These are phyloP conservation scores for Panaeolus cyanescens DNA, from an alignment of 768 basidiomycete genomes.

Conservation along the genomic window DNA sequence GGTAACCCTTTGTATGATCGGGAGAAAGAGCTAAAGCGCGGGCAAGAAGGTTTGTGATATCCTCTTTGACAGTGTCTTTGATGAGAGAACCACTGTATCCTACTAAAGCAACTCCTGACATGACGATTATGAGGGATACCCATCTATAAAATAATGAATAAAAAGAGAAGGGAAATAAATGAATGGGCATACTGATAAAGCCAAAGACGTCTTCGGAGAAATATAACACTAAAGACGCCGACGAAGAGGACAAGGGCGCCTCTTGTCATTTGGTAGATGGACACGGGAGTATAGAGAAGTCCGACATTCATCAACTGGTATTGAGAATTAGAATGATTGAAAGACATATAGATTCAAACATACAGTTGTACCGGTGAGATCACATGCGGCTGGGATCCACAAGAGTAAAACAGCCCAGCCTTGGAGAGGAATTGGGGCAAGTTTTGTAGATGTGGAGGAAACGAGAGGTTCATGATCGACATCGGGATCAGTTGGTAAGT, in stretches of 20 bases:
- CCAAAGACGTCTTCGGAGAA: slow-evolving; percentile 84
- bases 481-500: slow-evolving; percentile 54
- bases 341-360: slow-evolving; percentile 32
- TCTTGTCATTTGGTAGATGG: slow-evolving; percentile 96
- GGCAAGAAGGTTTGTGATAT: slow-evolving; percentile 31
- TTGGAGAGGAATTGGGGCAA: slow-evolving; percentile 45
- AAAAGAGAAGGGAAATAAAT: slow-evolving; percentile 9
- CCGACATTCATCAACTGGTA: slow-evolving; percentile 89
- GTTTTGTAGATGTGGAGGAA: slow-evolving; percentile 28
- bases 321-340: slow-evolving; percentile 13
- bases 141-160: slow-evolving; percentile 55
- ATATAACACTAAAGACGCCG: slow-evolving; percentile 86
- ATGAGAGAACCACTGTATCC: slow-evolving; percentile 89
- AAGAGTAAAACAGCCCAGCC: slow-evolving; percentile 77
- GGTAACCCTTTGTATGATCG: slow-evolving; percentile 29
- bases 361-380: slow-evolving; percentile 90
- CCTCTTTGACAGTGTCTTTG: slow-evolving; percentile 67
- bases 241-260: slow-evolving; percentile 95
- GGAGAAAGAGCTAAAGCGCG: slow-evolving; percentile 27
- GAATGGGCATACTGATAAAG: slow-evolving; percentile 70
- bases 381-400: slow-evolving; percentile 88
- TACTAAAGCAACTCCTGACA: slow-evolving; percentile 80
- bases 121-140: slow-evolving; percentile 87
- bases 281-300: slow-evolving; percentile 93
- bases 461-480: slow-evolving; percentile 34